Evolutionary conservation across 208 protist species (phyloP).

Genomic region (Naegleria lovaniensis): DNA sequence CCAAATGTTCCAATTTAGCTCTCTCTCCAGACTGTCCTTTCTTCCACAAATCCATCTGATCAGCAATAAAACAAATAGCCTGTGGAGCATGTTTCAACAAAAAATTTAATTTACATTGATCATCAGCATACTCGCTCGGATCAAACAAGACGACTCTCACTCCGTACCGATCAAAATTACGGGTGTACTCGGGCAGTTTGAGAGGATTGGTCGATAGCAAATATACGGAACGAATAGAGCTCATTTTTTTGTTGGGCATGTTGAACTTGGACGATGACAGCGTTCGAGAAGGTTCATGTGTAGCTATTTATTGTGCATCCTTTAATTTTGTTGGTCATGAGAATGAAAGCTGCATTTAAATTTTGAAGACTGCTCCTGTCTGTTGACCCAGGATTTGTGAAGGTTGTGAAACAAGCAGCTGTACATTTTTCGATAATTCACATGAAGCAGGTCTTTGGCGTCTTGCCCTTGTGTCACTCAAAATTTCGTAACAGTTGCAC

Average conservation of each 20-base stretch:
- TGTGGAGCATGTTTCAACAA: not conserved
- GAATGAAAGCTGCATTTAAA: no score
- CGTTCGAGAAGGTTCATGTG: no score
- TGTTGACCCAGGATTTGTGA: no score
- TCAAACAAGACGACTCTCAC: not conserved
- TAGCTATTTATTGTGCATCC: no score
- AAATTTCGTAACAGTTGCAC: no score
- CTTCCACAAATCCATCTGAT: not conserved
- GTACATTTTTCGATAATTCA: no score
- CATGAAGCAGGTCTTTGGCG: no score
- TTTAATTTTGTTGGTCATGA: no score
- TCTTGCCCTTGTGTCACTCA: no score
- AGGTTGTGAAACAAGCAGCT: no score
- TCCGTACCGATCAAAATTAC: not conserved
- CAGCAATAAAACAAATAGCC: not conserved
- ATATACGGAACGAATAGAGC: not conserved
- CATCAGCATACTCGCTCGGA: not conserved
- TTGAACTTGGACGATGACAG: no score
- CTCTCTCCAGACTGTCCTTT: not conserved
- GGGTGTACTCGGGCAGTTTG: not conserved
- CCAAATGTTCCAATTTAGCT: not conserved
- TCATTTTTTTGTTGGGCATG: not conserved
- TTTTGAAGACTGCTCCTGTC: no score
- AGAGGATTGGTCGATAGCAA: not conserved
- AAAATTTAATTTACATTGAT: not conserved